Base-by-base conservation (phyloP, 768 basidiomycete genomes). In the Panellus pusillus region DNA sequence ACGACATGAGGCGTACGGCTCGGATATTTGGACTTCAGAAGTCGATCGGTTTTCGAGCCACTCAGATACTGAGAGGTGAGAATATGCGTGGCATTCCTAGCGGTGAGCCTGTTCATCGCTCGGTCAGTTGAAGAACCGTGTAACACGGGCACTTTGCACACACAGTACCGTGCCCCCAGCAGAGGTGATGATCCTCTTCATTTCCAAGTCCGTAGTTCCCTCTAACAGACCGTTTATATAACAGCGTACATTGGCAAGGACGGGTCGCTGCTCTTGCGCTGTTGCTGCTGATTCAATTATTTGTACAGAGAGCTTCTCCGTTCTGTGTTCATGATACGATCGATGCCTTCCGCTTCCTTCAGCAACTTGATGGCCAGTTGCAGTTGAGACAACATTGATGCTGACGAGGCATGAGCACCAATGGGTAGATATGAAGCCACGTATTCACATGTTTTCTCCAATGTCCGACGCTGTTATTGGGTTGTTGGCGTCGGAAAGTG, bases 381-480 rank as follows among this genome's bases (percentile, higher is more conserved):
- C 73, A 44, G 78, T 78, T 11, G 87, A 87, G 19, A 81, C 74
- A 15, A 87, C 76, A 55, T 76, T 35, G 32, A 47, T 28, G 24
- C 43, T 44, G 14, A 28, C 15, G 35, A 20, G 42, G 50, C 47
- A 28, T 6, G 47, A 41, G 19, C 11, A n/a, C 27, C 47, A 43
- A 42, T 74, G 54, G 85, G 85, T 89, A 54, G 13, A 15, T 28
- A 44, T 35, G 5, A 50, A 35, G 15, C 42, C 13, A 40, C 37
- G 46, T 48, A 40, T 36, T 42, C 49, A 24, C 38, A 32, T 27
- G 35, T 85, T 80, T 38, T 83, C 72, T 47, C 71, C 72, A 54
- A 82, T 79, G 64, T 87, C 79, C 1, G 85, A 84, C 61, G 89
- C 84, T 1, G 89, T 91, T 46, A 93, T 89, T 1, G 91, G 91